Conservation (phyloP, 2,329 filamentous ascomycete species). For the Colletotrichum tanaceti region DNA sequence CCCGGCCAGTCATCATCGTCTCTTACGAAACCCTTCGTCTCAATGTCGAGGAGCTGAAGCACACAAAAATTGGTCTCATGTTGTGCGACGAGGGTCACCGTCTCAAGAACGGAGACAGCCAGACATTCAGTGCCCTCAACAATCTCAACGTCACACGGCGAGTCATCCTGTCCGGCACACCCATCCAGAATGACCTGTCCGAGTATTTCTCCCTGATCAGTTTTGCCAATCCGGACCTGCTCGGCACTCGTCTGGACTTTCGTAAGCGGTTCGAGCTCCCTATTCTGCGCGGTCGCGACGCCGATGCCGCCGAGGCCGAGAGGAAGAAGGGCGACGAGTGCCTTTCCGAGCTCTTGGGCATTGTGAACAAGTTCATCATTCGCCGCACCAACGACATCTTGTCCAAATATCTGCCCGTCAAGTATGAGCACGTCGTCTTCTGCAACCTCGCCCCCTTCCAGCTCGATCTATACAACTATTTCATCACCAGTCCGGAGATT, state of each 20-base stretch:
- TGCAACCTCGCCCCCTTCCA: slow-evolving; percentile 96
- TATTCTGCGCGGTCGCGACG: slow-evolving; percentile 91
- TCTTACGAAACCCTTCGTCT: slow-evolving; percentile 96
- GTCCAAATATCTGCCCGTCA: slow-evolving; percentile 96
- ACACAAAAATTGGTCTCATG: slow-evolving; percentile 90
- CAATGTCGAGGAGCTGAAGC: slow-evolving; percentile 89
- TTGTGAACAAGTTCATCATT: slow-evolving; percentile 99
- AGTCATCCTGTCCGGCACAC: slow-evolving; percentile 95
- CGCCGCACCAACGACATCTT: slow-evolving; percentile 97
- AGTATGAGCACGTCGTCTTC: slow-evolving; percentile 99
- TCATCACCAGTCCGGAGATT: slow-evolving; percentile 95
- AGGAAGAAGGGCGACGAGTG: slow-evolving; percentile 85
- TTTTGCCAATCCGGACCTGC: slow-evolving; percentile 93
- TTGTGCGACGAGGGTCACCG: slow-evolving; percentile 97
- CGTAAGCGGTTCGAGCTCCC: slow-evolving; percentile 94
- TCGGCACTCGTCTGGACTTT: slow-evolving; percentile 91
- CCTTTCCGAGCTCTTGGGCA: slow-evolving; percentile 79
- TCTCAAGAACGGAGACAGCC: slow-evolving; percentile 94
- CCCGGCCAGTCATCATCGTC: slow-evolving; percentile 93
- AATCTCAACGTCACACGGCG: slow-evolving; percentile 88
- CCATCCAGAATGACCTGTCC: slow-evolving; percentile 98
- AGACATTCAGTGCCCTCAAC: slow-evolving; percentile 93
- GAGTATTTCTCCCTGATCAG: slow-evolving; percentile 97
- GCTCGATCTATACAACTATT: slow-evolving; percentile 93
- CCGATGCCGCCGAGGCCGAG: slow-evolving; percentile 85